A percentile compares a stretch with the other conserved stretches of the same genome.
These are phyloP conservation scores for Zygoascus tannicola DNA, from an alignment of 805 yeast genomes.

Conservation along the genomic window DNA sequence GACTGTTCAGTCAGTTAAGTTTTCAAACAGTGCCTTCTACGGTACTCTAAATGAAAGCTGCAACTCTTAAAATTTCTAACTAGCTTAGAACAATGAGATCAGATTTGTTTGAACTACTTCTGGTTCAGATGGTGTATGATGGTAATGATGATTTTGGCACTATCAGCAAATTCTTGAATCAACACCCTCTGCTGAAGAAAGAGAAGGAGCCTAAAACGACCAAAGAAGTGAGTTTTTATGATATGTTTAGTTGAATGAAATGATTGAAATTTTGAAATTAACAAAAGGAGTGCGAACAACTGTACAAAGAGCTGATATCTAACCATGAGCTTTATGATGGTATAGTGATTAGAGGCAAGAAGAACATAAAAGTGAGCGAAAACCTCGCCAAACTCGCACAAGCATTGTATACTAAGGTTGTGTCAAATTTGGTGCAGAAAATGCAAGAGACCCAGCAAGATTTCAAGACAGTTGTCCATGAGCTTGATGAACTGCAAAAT, in stretches of 20 bases:
- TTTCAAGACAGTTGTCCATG: conserved; percentile 16
- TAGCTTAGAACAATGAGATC: not conserved
- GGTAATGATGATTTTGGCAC: conserved; percentile 17
- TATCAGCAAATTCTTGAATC: conserved; percentile 19
- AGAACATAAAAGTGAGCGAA: conserved; percentile 8
- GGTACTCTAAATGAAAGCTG: not conserved
- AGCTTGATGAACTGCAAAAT: conserved; percentile 15
- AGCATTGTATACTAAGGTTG: conserved; percentile 18
- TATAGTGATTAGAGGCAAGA: not conserved
- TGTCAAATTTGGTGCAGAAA: conserved; percentile 16
- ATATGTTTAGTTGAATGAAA: not conserved
- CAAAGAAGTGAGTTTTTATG: no score
- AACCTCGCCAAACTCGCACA: conserved; percentile 23
- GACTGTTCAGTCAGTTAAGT: no score
- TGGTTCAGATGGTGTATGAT: conserved; percentile 29
- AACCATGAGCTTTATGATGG: conserved; percentile 12
- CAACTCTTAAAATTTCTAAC: no score
- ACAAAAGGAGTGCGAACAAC: conserved; percentile 14
- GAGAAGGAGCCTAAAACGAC: conserved; percentile 2
- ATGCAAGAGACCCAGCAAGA: conserved; percentile 20
- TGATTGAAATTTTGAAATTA: not conserved
- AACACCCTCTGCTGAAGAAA: conserved; percentile 24
- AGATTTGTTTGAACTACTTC: conserved; percentile 22
- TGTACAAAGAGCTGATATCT: conserved; percentile 17
- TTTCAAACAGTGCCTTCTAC: not conserved